Evolutionary conservation across 2,329 filamentous ascomycete species (phyloP), one percentile per base, ranked within the genome.

Genomic region (Colletotrichum simmondsii): DNA sequence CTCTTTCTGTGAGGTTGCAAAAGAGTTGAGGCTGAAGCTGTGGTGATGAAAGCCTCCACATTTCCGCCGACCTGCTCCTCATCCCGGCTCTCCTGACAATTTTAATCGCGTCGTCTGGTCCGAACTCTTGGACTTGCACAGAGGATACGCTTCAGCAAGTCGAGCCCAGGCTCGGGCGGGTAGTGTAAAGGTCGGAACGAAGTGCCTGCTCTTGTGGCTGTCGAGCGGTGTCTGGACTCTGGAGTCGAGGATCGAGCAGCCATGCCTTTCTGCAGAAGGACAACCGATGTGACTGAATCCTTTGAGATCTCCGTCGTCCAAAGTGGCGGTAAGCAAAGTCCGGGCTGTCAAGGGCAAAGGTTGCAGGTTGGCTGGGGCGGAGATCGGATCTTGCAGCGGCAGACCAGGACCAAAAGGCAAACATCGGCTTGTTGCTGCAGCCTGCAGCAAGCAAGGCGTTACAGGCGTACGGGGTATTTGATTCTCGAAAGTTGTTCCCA

Each of bases 381-480:
- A 70, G 60, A 70, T 70, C 70, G 60, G 59, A 72, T 72, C 66
- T 72, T 53, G 70, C 70, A 72, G 66, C 66, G 32, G 54, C 35
- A 49, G 49, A 35, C 19, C 53, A 62, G 35, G 19, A 26, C n/a
- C 24, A 52, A 35, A 60, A 58, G 60, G 66, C 42, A 63, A 59
- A 53, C 42, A 46, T 59, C 53, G 54, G 53, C 59, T 26, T 71
- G 30, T 24, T 28, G 57, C 53, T 59, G 53, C 69, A 64, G 30
- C 49, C 52, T 59, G 42, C 59, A 54, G 42, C 26, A 24, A 42
- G n/a, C 22, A 56, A 37, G 35, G 49, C 37, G 37, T 19, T 19
- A 42, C 62, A 32, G 5, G 49, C 19, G n/a, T 35, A 32, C 30
- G 32, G 32, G 4, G 32, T 12, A 11, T 22, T 28, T 22, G 26